Evolutionary conservation across 2,329 filamentous ascomycete genomes (phyloP).

Genomic region (Periconia sp.): DNA sequence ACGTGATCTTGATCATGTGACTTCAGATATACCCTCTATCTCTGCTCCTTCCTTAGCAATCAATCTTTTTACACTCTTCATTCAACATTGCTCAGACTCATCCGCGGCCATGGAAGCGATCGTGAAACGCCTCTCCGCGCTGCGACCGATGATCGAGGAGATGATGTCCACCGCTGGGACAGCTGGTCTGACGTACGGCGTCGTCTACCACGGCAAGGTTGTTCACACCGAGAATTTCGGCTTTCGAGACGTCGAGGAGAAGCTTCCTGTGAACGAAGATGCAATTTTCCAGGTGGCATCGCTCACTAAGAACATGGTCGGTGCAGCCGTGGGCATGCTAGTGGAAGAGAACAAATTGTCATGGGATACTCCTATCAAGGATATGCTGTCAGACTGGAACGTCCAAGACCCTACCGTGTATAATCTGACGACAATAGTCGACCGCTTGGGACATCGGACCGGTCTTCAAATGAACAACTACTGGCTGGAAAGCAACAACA

Average conservation of each 20-base stretch:
- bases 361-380: slow-evolving; percentile 3
- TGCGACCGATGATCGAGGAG: slow-evolving; percentile 1
- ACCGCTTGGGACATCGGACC: background rate
- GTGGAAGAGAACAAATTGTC: slow-evolving; percentile 1
- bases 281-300: background rate
- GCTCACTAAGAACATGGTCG: slow-evolving; percentile 2
- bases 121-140: background rate
- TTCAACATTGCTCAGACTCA: no score
- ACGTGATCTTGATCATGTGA: no score
- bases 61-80: no score
- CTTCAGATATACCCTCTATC: no score
- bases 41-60: no score
- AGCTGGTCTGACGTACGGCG: background rate
- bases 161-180: background rate
- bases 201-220: background rate
- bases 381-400: background rate
- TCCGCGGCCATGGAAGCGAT: no score
- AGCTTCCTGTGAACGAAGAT: slow-evolving; percentile 1
- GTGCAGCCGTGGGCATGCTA: background rate
- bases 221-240: slow-evolving; percentile 1
- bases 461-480: slow-evolving; percentile 1
- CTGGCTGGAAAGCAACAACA: background rate
- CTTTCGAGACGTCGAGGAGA: background rate
- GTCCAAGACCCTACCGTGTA: background rate
- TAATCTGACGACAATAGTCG: background rate